Percentiles rank a stretch among this genome's conserved stretches.
These are phyloP conservation scores for Spinacia oleracea DNA, from an alignment of 179 eudicot genomes.

Conservation along the genomic window DNA sequence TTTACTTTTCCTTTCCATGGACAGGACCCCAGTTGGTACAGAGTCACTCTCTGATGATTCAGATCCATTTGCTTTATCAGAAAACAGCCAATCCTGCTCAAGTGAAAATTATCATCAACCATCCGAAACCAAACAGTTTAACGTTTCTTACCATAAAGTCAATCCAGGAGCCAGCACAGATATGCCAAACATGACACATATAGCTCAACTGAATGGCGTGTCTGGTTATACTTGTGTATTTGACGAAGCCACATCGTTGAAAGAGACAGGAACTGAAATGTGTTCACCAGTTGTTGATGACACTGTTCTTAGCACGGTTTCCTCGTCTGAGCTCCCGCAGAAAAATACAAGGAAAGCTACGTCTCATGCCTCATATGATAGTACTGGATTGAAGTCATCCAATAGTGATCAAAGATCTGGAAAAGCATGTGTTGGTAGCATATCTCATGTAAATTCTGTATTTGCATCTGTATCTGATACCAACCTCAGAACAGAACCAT, in stretches of 20 bases:
- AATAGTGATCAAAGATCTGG: conserved; percentile 35
- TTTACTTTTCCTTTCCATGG: conserved; percentile 20
- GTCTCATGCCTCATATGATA: conserved; percentile 37
- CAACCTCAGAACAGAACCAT: conserved; percentile 55
- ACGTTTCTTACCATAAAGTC: conserved; percentile 54
- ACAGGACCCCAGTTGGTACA: conserved; percentile 83
- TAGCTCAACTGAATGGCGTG: conserved; percentile 48
- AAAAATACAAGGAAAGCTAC: conserved; percentile 38
- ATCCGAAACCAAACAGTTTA: conserved; percentile 44
- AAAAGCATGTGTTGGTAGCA: conserved; percentile 29
- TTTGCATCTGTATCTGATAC: conserved; percentile 59
- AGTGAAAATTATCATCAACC: conserved; percentile 46
- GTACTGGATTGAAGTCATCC: conserved; percentile 28
- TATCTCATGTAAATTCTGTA: conserved; percentile 27
- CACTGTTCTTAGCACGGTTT: conserved; percentile 32
- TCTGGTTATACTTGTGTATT: conserved; percentile 57
- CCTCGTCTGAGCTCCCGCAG: conserved; percentile 31
- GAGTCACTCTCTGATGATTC: conserved; percentile 78
- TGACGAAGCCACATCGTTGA: conserved; percentile 37
- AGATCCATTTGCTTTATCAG: conserved; percentile 68
- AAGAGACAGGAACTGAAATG: conserved; percentile 34
- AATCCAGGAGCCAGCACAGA: conserved; percentile 42
- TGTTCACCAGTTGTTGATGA: conserved; percentile 38
- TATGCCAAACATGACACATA: conserved; percentile 40
- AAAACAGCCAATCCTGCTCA: conserved; percentile 50